A percentile compares a stretch with the other conserved stretches of the same genome.
These are phyloP conservation scores for Lipomyces japonicus DNA, from an alignment of 805 yeast species.

Conservation along the genomic window DNA sequence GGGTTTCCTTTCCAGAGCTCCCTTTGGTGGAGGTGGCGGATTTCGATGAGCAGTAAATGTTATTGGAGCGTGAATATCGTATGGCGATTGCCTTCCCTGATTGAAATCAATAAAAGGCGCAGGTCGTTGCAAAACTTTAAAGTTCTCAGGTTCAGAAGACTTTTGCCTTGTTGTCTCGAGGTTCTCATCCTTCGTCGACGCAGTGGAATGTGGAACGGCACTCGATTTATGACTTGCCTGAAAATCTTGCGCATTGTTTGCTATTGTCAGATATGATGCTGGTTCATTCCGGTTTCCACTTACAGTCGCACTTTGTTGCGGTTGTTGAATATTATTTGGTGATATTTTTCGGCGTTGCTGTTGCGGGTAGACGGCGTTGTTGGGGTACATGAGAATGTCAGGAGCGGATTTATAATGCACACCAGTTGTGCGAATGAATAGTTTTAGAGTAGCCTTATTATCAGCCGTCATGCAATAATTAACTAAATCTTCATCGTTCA, in stretches of 20 bases:
- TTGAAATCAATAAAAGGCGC: slow-evolving; percentile 21
- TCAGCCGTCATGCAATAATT: slow-evolving; percentile 21
- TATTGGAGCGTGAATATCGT: slow-evolving; percentile 1
- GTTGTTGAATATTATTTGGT: not conserved
- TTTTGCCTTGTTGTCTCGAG: not conserved
- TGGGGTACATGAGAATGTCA: slow-evolving; percentile 4
- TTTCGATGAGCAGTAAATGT: slow-evolving; percentile 18
- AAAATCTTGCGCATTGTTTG: slow-evolving; percentile 10
- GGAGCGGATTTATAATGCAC: slow-evolving; percentile 9
- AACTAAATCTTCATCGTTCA: slow-evolving; percentile 20
- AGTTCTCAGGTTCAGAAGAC: not conserved
- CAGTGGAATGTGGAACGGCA: slow-evolving; percentile 42
- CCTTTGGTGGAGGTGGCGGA: slow-evolving; percentile 24
- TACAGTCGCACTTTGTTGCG: slow-evolving; percentile 6
- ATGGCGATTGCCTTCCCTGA: slow-evolving; percentile 21
- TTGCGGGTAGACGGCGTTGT: not conserved
- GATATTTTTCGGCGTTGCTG: not conserved
- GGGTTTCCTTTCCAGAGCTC: not conserved
- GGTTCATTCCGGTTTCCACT: no score
- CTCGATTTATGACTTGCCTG: slow-evolving; percentile 24
- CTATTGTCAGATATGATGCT: not conserved
- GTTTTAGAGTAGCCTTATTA: slow-evolving; percentile 23
- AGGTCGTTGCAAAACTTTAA: slow-evolving; percentile 21
- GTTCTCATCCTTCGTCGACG: not conserved
- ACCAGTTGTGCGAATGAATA: slow-evolving; percentile 22